A percentile compares a stretch with the other conserved stretches of the same genome.
These are phyloP conservation scores for Metschnikowia borealis DNA, from an alignment of 805 yeast genomes.

Conservation along the genomic window DNA sequence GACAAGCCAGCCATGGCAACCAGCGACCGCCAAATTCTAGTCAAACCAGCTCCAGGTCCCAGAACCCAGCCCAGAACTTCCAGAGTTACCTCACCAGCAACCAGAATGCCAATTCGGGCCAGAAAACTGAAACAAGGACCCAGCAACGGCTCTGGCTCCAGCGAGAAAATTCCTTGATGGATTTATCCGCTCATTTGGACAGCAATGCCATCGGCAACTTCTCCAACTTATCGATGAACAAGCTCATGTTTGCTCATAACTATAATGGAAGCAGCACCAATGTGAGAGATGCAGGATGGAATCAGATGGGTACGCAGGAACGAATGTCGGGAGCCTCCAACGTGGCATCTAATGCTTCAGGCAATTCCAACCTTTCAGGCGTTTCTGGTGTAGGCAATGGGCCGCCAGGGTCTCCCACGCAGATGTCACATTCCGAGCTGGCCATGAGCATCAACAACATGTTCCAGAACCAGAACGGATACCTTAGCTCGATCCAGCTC, in stretches of 20 bases:
- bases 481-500: slow-evolving; percentile 50
- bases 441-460: slow-evolving; percentile 9
- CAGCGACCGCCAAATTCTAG: not conserved
- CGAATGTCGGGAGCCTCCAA: not conserved
- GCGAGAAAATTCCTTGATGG: slow-evolving; percentile 67
- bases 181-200: slow-evolving; percentile 38
- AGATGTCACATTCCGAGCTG: not conserved
- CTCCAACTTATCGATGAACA: slow-evolving; percentile 37
- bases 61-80: slow-evolving; percentile 21
- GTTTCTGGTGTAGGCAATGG: not conserved
- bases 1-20: not conserved
- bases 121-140: slow-evolving; percentile 56
- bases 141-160: slow-evolving; percentile 85
- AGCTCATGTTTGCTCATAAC: slow-evolving; percentile 35
- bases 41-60: not conserved
- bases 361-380: not conserved
- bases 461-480: slow-evolving; percentile 24
- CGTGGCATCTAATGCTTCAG: not conserved
- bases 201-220: slow-evolving; percentile 29
- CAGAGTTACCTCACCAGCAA: slow-evolving; percentile 30
- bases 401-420: not conserved
- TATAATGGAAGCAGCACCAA: slow-evolving; percentile 21
- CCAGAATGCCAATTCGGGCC: slow-evolving; percentile 5
- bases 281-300: slow-evolving; percentile 9
- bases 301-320: slow-evolving; percentile 1